Conservation (phyloP, 2,329 filamentous ascomycete genomes). For the Aspergillus sp. region DNA sequence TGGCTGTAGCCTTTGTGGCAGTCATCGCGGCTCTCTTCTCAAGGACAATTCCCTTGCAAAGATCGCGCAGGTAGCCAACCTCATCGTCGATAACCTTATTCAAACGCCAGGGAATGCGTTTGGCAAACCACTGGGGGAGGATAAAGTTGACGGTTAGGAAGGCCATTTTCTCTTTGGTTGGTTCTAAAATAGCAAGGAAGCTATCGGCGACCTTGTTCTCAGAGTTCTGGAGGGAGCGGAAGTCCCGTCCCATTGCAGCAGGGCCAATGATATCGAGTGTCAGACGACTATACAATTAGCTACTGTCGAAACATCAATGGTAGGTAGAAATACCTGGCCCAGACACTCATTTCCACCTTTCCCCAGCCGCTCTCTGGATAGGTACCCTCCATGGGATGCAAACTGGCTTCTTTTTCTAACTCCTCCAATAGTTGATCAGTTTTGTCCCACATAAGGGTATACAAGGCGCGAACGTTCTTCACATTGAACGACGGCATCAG, state of each 20-base stretch:
- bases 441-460: constrained; percentile 40
- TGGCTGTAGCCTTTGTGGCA: constrained; percentile 36
- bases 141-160: constrained; percentile 47
- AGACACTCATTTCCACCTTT: constrained; percentile 36
- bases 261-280: constrained; percentile 61
- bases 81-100: constrained; percentile 32
- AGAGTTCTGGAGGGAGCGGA: constrained; percentile 51
- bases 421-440: constrained; percentile 34
- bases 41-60: constrained; percentile 36
- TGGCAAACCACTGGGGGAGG: constrained; percentile 53
- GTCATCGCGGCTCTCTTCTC: constrained; percentile 32
- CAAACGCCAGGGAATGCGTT: constrained; percentile 42
- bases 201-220: constrained; percentile 53
- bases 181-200: constrained; percentile 53
- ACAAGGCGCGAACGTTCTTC: constrained; percentile 37
- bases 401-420: constrained; percentile 30
- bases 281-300: constrained; percentile 38
- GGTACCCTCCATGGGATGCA: constrained; percentile 29
- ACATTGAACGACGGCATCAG: constrained; percentile 39
- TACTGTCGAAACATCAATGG: not conserved
- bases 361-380: constrained; percentile 21
- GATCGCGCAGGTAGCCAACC: constrained; percentile 29
- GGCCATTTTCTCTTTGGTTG: constrained; percentile 43
- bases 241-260: constrained; percentile 58
- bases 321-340: constrained; percentile 28